Base-by-base conservation (phyloP, 768 basidiomycete genomes). In the Thelephora ganbajun region DNA sequence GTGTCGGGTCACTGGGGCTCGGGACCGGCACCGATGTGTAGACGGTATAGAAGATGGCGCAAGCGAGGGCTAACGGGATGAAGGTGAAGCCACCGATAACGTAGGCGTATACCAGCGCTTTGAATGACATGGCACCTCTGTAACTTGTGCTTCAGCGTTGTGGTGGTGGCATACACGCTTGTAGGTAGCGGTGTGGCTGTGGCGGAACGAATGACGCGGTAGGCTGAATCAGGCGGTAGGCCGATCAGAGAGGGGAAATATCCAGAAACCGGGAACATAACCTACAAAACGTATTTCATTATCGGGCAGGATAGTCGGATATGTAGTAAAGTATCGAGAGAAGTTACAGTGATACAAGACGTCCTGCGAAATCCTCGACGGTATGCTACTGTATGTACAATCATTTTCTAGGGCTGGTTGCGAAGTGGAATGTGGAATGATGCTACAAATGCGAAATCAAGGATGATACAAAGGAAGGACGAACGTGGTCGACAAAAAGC, bases 31-130 rank as follows among this genome's bases (percentile, higher is more conserved):
- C 74, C 35, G 89, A 84, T n/a, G 87, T 87, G 69, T 92, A 91
- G 51, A 83, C 62, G 51, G 80, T 69, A 59, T 72, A 73, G 60
- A 73, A 76, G 55, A 91, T 53, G 54, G 74, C 50, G 19, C 62
- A 66, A 53, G 74, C 65, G 56, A 89, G 53, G 54, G 85, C 59
- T 42, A 96, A 72, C 16, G 93, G 93, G 48, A 96, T 67, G 63
- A 94, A 85, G 2, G 93, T 94, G 52, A 96, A 51, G 39, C 91
- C 93, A 47, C 93, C 93, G 39, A 96, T 69, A 50, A 96, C 65
- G 63, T 96, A 96, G 33, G 84, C 84, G 59, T 93, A 80, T 52
- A 89, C 55, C 45, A 91, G 63, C 2, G 82, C 75, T 58, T 73
- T 80, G 55, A 87, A 59, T 48, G 73, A 74, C 85, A 88, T 86